Base-by-base conservation (phyloP, 768 basidiomycete species). In the Amanita thiersii region DNA sequence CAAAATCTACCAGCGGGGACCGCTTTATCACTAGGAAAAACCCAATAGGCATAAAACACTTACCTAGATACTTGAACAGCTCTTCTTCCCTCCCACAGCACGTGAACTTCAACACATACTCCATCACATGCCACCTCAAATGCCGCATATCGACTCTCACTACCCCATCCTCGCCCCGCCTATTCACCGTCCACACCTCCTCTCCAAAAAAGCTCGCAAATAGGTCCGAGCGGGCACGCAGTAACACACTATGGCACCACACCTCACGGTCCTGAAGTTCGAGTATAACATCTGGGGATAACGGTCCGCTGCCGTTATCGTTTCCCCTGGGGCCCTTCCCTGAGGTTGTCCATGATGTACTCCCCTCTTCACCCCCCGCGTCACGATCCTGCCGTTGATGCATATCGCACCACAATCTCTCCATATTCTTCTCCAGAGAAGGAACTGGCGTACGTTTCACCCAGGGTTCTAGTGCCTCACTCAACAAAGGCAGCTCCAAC, bases 181-280 rank as follows among this genome's bases (percentile, higher is more conserved):
- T 70, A 26, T 69, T 66, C 18, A 41, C 53, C 9, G 86, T 87
- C 93, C 96, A 99, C 24, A 77, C 86, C 11, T 68, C 63, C 50
- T 91, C 80, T 30, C 78, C 77, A 56, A 94, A 91, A 61, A 99
- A 83, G 23, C 75, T 75, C 7, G 77, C 65, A 55, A 99, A 97
- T 52, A 96, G 84, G 2, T 75, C 72, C 17, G 85, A 91, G 1
- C 93, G 75, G 0, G 89, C 76, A 8, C 89, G 73, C n/a, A 99
- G 69, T 12, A 97, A 57, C 7, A 67, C 56, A 0, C 91, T 90
- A 55, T 94, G 82, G 2, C 74, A 75, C 37, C 56, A 61, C 5
- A 96, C 71, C 1, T 75, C 66, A 37, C 65, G 63, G 50, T 96
- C 90, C 1, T 69, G 69, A 5, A 97, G 64, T 29, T 72, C 64